Conservation (phyloP, 2,329 filamentous ascomycete species). For the Bipolaris cookei region DNA sequence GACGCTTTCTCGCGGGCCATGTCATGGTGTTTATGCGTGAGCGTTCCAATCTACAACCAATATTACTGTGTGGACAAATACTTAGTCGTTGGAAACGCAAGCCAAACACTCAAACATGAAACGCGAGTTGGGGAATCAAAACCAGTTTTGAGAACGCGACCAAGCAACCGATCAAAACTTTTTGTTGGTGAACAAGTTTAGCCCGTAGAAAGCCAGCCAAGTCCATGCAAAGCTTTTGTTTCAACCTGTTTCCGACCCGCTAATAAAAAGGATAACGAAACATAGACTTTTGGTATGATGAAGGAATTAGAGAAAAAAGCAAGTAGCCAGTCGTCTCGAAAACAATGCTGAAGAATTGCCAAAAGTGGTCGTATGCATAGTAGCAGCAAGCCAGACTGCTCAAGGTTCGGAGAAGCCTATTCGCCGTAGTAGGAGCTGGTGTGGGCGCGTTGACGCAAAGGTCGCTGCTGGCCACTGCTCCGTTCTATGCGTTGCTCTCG, state of each 20-base stretch:
- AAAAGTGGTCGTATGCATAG: background rate
- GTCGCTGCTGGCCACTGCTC: conserved; percentile 22
- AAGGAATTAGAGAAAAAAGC: background rate
- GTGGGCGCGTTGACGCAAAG: conserved; percentile 30
- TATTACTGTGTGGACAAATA: conserved; percentile 41
- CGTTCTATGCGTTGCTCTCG: conserved; percentile 22
- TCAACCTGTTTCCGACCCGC: conserved; percentile 9
- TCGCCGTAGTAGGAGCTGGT: conserved; percentile 24
- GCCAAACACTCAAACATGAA: conserved; percentile 33
- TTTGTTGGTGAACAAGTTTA: conserved; percentile 14
- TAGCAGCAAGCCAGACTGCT: background rate
- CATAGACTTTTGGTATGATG: conserved; percentile 4
- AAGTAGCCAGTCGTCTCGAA: conserved; percentile 19
- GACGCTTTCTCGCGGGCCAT: conserved; percentile 27
- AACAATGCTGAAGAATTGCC: conserved; percentile 2
- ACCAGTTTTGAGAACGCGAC: conserved; percentile 25
- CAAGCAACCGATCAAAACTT: conserved; percentile 25
- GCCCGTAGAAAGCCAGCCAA: conserved; percentile 8
- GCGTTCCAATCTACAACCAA: conserved; percentile 48
- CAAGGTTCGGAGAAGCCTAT: conserved; percentile 12
- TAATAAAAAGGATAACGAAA: conserved; percentile 12
- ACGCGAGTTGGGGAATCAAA: conserved; percentile 31
- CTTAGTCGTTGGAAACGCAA: conserved; percentile 39
- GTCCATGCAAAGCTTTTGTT: conserved; percentile 28
- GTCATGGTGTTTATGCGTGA: conserved; percentile 44